phyloP scores from a whole-genome alignment of 2,329 filamentous ascomycete species.

The Talaromyces sp. region DNA sequence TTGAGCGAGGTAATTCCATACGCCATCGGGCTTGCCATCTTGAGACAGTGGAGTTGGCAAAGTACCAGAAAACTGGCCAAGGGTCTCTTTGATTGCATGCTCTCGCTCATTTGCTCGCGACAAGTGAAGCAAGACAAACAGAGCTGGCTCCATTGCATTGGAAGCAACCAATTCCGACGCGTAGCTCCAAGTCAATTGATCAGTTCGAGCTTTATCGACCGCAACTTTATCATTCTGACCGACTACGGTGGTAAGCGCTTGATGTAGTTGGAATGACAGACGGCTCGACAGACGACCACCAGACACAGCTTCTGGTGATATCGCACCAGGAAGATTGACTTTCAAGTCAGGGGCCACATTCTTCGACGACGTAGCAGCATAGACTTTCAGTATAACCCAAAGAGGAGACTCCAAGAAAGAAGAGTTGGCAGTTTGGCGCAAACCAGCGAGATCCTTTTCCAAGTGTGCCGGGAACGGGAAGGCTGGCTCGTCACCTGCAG shows the following conservation, averaged over 20 bases:
- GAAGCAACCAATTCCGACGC: slow-evolving; percentile 46
- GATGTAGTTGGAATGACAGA: slow-evolving; percentile 78
- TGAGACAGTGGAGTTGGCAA: slow-evolving; percentile 57
- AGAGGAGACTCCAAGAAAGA: slow-evolving; percentile 64
- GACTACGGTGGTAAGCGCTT: slow-evolving; percentile 51
- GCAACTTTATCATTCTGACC: slow-evolving; percentile 47
- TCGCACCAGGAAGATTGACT: slow-evolving; percentile 57
- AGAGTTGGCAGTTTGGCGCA: slow-evolving; percentile 58
- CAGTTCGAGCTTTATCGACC: slow-evolving; percentile 56
- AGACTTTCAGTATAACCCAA: slow-evolving; percentile 81
- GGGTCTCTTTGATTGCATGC: slow-evolving; percentile 64
- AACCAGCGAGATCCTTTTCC: slow-evolving; percentile 52
- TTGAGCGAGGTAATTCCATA: slow-evolving; percentile 56
- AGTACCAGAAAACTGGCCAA: slow-evolving; percentile 64
- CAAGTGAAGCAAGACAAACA: slow-evolving; percentile 76
- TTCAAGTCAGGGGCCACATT: slow-evolving; percentile 29
- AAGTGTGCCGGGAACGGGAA: slow-evolving; percentile 67
- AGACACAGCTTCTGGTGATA: slow-evolving; percentile 72
- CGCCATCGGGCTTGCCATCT: slow-evolving; percentile 33
- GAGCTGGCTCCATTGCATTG: slow-evolving; percentile 63
- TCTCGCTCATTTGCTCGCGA: slow-evolving; percentile 58
- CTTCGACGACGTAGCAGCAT: slow-evolving; percentile 47
- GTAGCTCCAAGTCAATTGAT: slow-evolving; percentile 63
- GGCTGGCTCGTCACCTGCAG: slow-evolving; percentile 62
- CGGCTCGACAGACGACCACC: slow-evolving; percentile 69